Percentiles rank a stretch among this genome's conserved stretches.
Conservation (phyloP, 2,329 filamentous ascomycete genomes). For the Phaeosphaeriaceae sp. region DNA sequence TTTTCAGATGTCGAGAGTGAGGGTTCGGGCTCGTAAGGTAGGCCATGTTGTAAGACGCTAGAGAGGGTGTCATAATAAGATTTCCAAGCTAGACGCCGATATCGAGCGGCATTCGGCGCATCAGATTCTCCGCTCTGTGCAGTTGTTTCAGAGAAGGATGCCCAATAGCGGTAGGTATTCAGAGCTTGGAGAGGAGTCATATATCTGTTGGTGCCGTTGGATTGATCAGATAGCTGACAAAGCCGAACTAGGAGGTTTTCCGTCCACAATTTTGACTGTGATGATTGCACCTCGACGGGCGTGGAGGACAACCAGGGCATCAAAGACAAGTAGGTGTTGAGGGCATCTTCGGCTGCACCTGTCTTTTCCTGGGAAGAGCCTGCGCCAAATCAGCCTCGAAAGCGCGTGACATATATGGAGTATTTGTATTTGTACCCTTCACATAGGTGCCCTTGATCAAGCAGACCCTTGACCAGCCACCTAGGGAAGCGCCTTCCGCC, state of each 20-base stretch:
- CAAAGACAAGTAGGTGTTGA: constrained; percentile 70
- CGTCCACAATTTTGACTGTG: constrained; percentile 76
- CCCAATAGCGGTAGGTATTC: constrained; percentile 66
- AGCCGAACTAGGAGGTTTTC: constrained; percentile 78
- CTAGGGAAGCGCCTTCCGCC: constrained; percentile 51
- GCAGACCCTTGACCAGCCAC: constrained; percentile 83
- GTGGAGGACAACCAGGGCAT: constrained; percentile 67
- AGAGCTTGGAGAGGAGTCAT: constrained; percentile 48
- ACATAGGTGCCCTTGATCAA: constrained; percentile 80
- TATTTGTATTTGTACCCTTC: constrained; percentile 64
- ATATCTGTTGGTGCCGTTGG: constrained; percentile 49
- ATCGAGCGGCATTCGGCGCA: constrained; percentile 24
- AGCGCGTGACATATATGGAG: not conserved
- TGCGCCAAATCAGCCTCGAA: constrained; percentile 29
- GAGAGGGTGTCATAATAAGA: constrained; percentile 85
- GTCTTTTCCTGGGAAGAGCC: constrained; percentile 55
- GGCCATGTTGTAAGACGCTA: constrained; percentile 70
- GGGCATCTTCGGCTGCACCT: constrained; percentile 60
- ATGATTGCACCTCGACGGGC: constrained; percentile 55
- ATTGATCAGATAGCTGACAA: constrained; percentile 71
- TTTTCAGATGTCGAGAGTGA: constrained; percentile 28
- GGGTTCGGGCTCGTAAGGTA: constrained; percentile 63
- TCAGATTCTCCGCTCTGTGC: constrained; percentile 26
- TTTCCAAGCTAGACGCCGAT: constrained; percentile 75
- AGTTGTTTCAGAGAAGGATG: constrained; percentile 65